Conservation (phyloP, 768 basidiomycete species). For the Dictyophora rubrovolvata region DNA sequence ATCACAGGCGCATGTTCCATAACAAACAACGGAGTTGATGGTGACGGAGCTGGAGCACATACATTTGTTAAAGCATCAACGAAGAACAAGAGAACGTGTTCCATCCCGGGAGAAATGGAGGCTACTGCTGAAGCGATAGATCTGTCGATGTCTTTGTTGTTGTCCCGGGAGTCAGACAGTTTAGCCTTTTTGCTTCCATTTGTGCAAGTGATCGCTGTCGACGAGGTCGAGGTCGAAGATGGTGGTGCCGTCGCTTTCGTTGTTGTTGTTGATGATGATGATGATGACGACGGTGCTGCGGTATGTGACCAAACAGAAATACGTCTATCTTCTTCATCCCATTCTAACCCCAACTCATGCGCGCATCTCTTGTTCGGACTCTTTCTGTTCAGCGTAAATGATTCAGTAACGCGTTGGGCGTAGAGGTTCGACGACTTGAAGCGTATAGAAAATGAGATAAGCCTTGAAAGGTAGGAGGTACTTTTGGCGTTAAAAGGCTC, state of each 20-base stretch:
- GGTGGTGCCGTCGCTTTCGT: background rate
- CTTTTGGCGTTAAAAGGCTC: too few relatives aligned
- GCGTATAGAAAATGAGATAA: too few relatives aligned
- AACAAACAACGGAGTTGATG: background rate
- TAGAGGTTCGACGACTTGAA: too few relatives aligned
- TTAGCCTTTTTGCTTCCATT: background rate
- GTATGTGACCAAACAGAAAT: background rate
- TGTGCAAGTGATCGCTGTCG: background rate
- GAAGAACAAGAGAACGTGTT: background rate
- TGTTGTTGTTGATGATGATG: background rate
- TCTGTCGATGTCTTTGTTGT: background rate
- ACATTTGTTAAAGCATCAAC: background rate
- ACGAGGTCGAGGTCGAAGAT: background rate
- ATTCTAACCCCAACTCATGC: background rate
- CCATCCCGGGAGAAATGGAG: background rate
- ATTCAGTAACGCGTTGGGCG: too few relatives aligned
- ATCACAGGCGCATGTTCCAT: too few relatives aligned
- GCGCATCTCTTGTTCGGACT: background rate
- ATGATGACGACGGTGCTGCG: background rate
- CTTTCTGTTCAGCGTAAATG: too few relatives aligned
- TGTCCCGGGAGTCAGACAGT: background rate
- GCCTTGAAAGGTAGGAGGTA: too few relatives aligned
- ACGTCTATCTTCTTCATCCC: background rate
- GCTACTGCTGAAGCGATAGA: background rate
- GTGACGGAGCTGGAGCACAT: background rate